These are phyloP conservation scores for Aspergillus sp. DNA, from an alignment of 2,329 filamentous ascomycete genomes.

Conservation along the genomic window DNA sequence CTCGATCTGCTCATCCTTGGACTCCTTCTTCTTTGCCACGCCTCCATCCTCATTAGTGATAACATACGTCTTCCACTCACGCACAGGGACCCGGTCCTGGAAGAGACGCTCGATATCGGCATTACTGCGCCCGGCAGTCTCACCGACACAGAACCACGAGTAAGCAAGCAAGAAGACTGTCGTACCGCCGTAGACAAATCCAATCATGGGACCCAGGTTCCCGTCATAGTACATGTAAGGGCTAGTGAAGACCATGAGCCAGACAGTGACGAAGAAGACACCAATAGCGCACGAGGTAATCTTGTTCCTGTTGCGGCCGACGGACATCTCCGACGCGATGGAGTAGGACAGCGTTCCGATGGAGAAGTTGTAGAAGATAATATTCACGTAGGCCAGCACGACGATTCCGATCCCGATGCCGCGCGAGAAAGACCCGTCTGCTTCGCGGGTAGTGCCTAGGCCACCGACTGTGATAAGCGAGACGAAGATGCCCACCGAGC, in stretches of 20 bases:
- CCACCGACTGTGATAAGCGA: constrained; percentile 46
- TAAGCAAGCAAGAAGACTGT: constrained; percentile 28
- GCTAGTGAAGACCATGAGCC: constrained; percentile 34
- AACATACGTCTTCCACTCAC: constrained; percentile 33
- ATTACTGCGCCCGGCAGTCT: constrained; percentile 38
- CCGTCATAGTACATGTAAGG: constrained; percentile 38
- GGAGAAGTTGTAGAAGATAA: constrained; percentile 49
- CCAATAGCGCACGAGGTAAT: constrained; percentile 46
- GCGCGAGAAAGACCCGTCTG: constrained; percentile 17
- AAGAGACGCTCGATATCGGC: constrained; percentile 42
- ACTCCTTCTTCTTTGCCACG: constrained; percentile 7
- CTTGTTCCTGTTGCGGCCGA: constrained; percentile 51
- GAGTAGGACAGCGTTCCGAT: constrained; percentile 45
- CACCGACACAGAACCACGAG: constrained; percentile 43
- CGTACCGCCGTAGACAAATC: constrained; percentile 36
- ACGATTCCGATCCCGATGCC: constrained; percentile 36
- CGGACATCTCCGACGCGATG: constrained; percentile 49
- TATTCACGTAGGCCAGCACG: constrained; percentile 44
- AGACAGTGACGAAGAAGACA: constrained; percentile 40
- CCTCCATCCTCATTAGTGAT: constrained; percentile 3
- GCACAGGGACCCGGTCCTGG: constrained; percentile 34
- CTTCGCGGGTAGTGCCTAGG: constrained; percentile 37
- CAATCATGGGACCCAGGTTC: constrained; percentile 33
- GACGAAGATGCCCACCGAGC: constrained; percentile 40
- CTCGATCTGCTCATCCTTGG: constrained; percentile 15